Evolutionary conservation across 768 basidiomycete species (phyloP).

Genomic region (Mrakia frigida): DNA sequence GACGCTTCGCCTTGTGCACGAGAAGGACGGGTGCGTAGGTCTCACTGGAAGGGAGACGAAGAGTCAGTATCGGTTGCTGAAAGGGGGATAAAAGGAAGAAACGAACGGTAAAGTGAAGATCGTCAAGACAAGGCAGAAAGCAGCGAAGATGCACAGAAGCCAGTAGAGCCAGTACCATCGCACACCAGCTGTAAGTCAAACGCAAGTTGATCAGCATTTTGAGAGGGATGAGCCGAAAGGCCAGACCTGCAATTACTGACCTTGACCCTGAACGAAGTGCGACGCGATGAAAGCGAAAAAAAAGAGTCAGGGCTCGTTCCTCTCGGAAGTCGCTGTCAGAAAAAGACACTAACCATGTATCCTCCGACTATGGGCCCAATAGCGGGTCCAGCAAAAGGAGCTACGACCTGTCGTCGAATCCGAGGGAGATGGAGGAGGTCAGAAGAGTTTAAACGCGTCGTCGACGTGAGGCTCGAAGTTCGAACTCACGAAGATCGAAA

Average conservation of each 20-base stretch:
- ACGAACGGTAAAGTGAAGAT: constrained; percentile 11
- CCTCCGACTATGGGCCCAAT: constrained; percentile 46
- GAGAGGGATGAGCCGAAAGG: too few species aligned
- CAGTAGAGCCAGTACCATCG: constrained; percentile 37
- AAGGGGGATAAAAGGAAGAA: not conserved
- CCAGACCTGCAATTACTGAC: too few species aligned
- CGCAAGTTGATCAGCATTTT: too few species aligned
- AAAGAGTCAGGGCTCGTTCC: too few species aligned
- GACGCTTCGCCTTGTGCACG: constrained; percentile 41
- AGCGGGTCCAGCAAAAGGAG: constrained; percentile 45
- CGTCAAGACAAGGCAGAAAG: constrained; percentile 36
- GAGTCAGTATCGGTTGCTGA: too few species aligned
- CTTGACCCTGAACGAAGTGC: too few species aligned
- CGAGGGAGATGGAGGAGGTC: not conserved
- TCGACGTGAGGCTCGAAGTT: too few species aligned
- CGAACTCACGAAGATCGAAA: constrained; percentile 40
- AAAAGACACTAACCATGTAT: constrained; percentile 35
- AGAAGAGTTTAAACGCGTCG: too few species aligned
- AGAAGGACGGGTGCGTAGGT: constrained; percentile 45
- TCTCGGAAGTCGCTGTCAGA: too few species aligned
- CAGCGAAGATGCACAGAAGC: constrained; percentile 44
- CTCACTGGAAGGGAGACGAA: constrained; percentile 33
- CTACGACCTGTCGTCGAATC: constrained; percentile 35
- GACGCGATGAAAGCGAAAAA: too few species aligned
- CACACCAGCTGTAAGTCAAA: constrained; percentile 41